These are phyloP conservation scores for Neurospora tetraspora DNA, from an alignment of 495 filamentous ascomycete genomes.

Conservation along the genomic window DNA sequence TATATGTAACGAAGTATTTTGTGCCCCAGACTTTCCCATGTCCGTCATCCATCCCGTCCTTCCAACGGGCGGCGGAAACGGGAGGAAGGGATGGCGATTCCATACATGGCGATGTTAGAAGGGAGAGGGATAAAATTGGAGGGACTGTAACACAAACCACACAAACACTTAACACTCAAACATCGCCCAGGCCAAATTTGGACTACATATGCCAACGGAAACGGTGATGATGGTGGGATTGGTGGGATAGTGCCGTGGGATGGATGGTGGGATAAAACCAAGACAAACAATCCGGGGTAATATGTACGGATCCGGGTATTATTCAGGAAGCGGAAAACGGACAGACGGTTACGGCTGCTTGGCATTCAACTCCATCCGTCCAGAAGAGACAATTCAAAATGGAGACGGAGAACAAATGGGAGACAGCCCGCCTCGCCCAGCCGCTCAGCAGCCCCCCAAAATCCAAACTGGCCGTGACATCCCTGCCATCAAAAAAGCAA, in stretches of 20 bases:
- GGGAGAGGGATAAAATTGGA: neutral
- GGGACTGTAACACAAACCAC: neutral
- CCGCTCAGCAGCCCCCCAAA: neutral
- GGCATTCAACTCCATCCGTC: neutral
- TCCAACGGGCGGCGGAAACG: neutral
- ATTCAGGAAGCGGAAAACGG: neutral
- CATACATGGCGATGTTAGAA: neutral
- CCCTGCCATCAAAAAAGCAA: neutral
- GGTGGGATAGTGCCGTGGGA: neutral
- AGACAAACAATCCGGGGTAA: neutral
- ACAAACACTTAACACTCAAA: neutral
- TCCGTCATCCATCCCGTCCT: neutral
- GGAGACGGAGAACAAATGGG: neutral
- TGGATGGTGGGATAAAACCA: neutral
- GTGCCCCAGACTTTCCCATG: neutral
- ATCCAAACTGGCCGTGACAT: neutral
- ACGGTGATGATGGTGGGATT: neutral
- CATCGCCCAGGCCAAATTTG: neutral
- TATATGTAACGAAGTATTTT: neutral
- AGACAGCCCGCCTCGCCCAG: neutral
- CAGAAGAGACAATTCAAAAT: neutral
- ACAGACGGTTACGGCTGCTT: neutral
- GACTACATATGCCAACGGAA: neutral
- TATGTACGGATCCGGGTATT: neutral
- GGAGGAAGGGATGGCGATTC: neutral